Percentiles rank a stretch among this genome's conserved stretches.
phyloP scores from a whole-genome alignment of 495 filamentous ascomycete genomes.

The Tuber umbilicatum region DNA sequence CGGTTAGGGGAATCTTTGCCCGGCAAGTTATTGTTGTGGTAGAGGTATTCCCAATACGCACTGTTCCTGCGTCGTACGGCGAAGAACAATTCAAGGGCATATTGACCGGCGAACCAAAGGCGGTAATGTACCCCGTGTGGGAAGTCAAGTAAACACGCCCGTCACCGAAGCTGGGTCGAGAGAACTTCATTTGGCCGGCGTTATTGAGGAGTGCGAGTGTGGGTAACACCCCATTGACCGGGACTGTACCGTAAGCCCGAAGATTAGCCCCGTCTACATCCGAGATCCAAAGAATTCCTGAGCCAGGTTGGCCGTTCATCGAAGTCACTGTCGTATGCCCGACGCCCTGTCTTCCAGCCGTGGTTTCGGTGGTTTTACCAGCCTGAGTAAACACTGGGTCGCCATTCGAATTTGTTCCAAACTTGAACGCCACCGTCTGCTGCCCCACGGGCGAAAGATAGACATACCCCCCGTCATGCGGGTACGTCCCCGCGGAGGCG shows the following conservation, averaged over 20 bases:
- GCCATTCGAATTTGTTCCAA: constrained; percentile 40
- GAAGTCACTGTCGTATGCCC: constrained; percentile 46
- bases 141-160: constrained; percentile 43
- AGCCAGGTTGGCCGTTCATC: constrained; percentile 43
- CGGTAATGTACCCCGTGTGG: constrained; percentile 42
- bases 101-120: constrained; percentile 45
- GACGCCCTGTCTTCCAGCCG: constrained; percentile 43
- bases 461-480: constrained; percentile 47
- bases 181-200: constrained; percentile 44
- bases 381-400: constrained; percentile 44
- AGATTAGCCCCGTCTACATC: constrained; percentile 46
- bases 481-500: constrained; percentile 45
- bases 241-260: constrained; percentile 47
- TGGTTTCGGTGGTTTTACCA: constrained; percentile 40
- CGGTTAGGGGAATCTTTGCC: constrained; percentile 41
- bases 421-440: constrained; percentile 44
- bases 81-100: constrained; percentile 45
- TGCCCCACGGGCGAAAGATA: constrained; percentile 45
- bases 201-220: constrained; percentile 44
- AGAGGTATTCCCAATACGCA: constrained; percentile 36
- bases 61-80: constrained; percentile 42
- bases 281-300: constrained; percentile 45
- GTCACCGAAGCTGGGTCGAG: constrained; percentile 44
- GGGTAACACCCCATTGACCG: constrained; percentile 42
- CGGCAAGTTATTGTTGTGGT: constrained; percentile 38